phyloP scores from a whole-genome alignment of 768 basidiomycete species.

The Boletus edulis region DNA sequence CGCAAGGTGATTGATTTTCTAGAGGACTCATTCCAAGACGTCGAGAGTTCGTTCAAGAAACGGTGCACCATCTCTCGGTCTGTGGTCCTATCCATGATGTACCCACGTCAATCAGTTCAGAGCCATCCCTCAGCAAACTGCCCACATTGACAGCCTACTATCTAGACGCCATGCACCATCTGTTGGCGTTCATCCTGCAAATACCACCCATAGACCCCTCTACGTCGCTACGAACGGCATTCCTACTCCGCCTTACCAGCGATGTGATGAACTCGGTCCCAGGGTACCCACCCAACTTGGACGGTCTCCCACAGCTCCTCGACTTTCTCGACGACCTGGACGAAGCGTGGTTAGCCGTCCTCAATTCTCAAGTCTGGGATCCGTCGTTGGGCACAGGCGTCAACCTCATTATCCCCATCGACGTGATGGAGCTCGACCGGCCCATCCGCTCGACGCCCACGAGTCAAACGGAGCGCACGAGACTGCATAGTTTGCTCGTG shows the following conservation, averaged over 20 bases:
- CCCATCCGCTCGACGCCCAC: too few species aligned
- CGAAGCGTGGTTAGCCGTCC: too few species aligned
- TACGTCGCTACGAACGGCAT: conserved; percentile 59
- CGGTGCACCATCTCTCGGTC: conserved; percentile 47
- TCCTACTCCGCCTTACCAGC: conserved; percentile 70
- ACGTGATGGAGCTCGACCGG: too few species aligned
- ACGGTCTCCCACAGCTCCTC: conserved; percentile 17
- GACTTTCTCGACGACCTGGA: too few species aligned
- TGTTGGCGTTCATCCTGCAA: conserved; percentile 64
- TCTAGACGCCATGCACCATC: conserved; percentile 48
- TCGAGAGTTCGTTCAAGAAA: conserved; percentile 68
- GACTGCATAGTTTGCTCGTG: too few species aligned
- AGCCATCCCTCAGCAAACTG: conserved; percentile 44
- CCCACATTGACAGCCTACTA: conserved; percentile 63
- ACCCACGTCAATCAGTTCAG: conserved; percentile 15
- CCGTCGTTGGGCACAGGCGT: too few species aligned
- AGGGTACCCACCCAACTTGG: conserved; percentile 52
- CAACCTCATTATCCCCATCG: too few species aligned
- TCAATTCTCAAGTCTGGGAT: too few species aligned
- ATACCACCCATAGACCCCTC: conserved; percentile 80
- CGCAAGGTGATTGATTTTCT: conserved; percentile 60
- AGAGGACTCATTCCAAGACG: conserved; percentile 60
- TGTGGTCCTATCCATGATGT: not conserved
- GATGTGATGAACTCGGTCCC: conserved; percentile 59
- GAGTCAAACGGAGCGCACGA: too few species aligned